Evolutionary conservation across 306 rosid species (phyloP).

Genomic region (Trichosanthes truncata): DNA sequence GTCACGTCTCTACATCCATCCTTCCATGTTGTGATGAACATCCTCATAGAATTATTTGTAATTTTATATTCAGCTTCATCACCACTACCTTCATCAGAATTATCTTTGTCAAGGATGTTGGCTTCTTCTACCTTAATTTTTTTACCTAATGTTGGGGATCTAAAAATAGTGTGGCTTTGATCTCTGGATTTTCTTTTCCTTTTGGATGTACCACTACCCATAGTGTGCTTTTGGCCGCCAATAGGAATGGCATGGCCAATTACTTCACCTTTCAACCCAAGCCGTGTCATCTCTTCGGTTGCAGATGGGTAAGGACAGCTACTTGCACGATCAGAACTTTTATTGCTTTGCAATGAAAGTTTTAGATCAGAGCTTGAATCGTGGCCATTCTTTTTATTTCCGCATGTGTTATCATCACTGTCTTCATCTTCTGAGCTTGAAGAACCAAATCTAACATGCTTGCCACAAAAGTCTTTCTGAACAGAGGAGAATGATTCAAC

Average conservation of each 20-base stretch:
- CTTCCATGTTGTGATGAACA: constrained; percentile 74
- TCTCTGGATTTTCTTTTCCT: constrained; percentile 22
- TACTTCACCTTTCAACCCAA: constrained; percentile 39
- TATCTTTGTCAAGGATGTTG: constrained; percentile 11
- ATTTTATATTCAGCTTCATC: constrained; percentile 28
- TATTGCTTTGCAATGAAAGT: constrained; percentile 27
- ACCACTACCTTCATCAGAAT: constrained; percentile 2
- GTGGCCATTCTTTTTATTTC: constrained; percentile 22
- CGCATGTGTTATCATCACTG: constrained; percentile 28
- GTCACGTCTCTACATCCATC: constrained; percentile 42
- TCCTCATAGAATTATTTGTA: constrained; percentile 32
- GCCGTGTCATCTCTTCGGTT: constrained; percentile 65
- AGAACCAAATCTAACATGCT: constrained; percentile 53
- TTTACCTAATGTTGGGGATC: constrained; percentile 13
- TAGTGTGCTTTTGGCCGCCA: constrained; percentile 21
- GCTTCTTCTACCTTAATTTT: constrained; percentile 4
- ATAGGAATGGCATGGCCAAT: constrained; percentile 18
- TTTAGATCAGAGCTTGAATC: constrained; percentile 18
- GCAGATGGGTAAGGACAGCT: constrained; percentile 90
- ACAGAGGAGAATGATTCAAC: constrained; percentile 57
- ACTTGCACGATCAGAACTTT: constrained; percentile 46
- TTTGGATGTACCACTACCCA: constrained; percentile 25
- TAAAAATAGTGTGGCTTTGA: constrained; percentile 1
- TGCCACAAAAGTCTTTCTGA: constrained; percentile 45
- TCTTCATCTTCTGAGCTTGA: constrained; percentile 59